Percentiles rank a stretch among this genome's conserved stretches.
These are phyloP conservation scores for Leonotis leonurus DNA, from an alignment of 257 asterid species.

Conservation along the genomic window DNA sequence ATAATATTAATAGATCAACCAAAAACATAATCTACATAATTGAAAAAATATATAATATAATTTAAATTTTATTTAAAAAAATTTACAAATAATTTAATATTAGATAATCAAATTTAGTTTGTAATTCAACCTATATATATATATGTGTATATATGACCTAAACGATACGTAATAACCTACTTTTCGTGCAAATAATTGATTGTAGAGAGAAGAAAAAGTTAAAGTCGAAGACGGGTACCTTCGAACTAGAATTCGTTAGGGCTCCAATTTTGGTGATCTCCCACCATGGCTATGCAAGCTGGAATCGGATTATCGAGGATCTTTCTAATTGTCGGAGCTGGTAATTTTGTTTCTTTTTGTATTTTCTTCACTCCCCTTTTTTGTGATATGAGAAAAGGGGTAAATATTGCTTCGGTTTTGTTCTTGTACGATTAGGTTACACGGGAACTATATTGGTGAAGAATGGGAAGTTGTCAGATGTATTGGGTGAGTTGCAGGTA, in stretches of 20 bases:
- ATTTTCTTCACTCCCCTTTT: neutral
- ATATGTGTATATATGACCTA: neutral
- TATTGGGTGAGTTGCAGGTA: conserved; percentile 45
- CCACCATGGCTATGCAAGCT: conserved; percentile 47
- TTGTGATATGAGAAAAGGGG: neutral
- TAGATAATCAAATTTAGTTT: too few species aligned
- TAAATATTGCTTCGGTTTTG: conserved; percentile 1
- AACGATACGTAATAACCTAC: neutral
- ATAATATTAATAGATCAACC: too few species aligned
- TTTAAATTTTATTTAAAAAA: too few species aligned
- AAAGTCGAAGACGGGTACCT: neutral
- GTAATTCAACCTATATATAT: too few species aligned
- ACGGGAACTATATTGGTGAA: conserved; percentile 42
- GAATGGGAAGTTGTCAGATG: conserved; percentile 46
- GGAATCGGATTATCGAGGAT: conserved; percentile 39
- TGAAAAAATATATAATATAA: too few species aligned
- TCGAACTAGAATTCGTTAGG: conserved; percentile 7
- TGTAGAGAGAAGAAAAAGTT: neutral
- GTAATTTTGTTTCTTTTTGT: neutral
- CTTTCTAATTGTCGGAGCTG: conserved; percentile 32
- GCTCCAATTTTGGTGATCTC: conserved; percentile 15
- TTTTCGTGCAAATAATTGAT: neutral
- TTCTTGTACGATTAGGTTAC: conserved; percentile 30
- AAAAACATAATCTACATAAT: too few species aligned
- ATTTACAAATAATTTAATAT: too few species aligned